Evolutionary conservation across 176 grass and related monocot species (phyloP).

Genomic region (Metroxylon sagu): DNA sequence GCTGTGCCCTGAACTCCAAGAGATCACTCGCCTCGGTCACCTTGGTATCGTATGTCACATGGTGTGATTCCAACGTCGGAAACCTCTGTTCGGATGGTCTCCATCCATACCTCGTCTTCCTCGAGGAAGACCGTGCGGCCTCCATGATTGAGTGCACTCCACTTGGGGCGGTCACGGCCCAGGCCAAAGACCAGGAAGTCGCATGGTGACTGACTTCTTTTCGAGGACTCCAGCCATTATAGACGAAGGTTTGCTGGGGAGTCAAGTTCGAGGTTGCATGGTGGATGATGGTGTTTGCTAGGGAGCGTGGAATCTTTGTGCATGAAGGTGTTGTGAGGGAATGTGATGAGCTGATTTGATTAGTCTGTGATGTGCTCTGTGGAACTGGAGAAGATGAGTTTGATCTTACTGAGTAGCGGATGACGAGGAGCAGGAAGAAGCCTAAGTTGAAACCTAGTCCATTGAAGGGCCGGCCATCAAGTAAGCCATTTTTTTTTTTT

Average conservation of each 20-base stretch:
- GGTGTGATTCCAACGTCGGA: neutral
- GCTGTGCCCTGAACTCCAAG: neutral
- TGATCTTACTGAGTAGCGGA: neutral
- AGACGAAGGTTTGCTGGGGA: constrained; percentile 9
- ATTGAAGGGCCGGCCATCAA: too few relatives aligned
- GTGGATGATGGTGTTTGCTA: constrained; percentile 5
- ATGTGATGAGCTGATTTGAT: too few relatives aligned
- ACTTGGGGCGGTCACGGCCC: constrained; percentile 8
- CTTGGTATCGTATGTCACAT: neutral
- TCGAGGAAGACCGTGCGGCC: constrained; percentile 1
- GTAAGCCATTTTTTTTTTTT: too few relatives aligned
- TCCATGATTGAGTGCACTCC: too few relatives aligned
- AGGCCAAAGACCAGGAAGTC: constrained; percentile 20
- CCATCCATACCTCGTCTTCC: constrained; percentile 10
- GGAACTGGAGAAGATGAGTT: too few relatives aligned
- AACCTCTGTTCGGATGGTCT: neutral
- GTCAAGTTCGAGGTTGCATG: constrained; percentile 7
- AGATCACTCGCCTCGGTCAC: neutral
- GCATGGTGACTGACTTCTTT: constrained; percentile 9
- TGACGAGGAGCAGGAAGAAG: neutral
- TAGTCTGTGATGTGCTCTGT: too few relatives aligned
- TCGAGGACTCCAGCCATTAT: constrained; percentile 1
- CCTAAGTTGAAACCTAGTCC: too few relatives aligned
- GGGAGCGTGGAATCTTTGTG: constrained; percentile 5
- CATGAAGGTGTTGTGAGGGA: neutral